Base-by-base conservation (phyloP, 306 rosid species). In the Begonia peltatifolia region DNA sequence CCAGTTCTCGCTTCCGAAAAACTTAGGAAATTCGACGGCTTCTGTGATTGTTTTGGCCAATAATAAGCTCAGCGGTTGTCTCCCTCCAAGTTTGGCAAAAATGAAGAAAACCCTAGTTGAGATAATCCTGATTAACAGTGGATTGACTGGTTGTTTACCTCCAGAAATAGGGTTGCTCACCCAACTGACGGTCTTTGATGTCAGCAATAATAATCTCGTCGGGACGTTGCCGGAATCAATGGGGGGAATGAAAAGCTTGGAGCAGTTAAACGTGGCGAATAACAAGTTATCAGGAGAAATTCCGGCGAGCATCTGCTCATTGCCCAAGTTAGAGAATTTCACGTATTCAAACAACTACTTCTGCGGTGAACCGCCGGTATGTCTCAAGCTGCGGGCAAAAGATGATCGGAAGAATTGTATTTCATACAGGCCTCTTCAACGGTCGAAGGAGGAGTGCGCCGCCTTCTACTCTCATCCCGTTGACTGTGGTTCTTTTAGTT, bases 11-110 rank as follows among this genome's bases (percentile, higher is more conserved):
- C 43, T 84, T 5, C 95, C 95, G 0, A 64, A 66, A 3, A 89
- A 72, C 54, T 62, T 89, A 0, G 95, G 79, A 1, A 66, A 82
- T 22, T 68, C 72, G 1, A 41, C 94, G 3, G 84, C 63, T 41
- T 89, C 97, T 0, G 94, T 76, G 0, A 10, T 85, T 11, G 97
- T 85, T 11, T 61, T 89, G 10, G 95, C 97, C 3, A 80, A 85
- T 23, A 89, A 82, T 47, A 48, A 72, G 14, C 61, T 89, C 2
- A 68, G 62, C 2, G 76, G 94, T 4, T 80, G 95, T 43, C 42
- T 89, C 25, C 97, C 97, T 2, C 50, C 81, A 9, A 76, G 77
- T 43, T 22, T 84, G 46, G 75, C 25, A 0, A 72, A 74, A 3
- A 70, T 84, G 95, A 80, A 74, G 70, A 64, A 42, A 8, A 84